A percentile compares a stretch with the other conserved stretches of the same genome.
phyloP scores from a whole-genome alignment of 257 asterid genomes.

The Rhazya stricta region DNA sequence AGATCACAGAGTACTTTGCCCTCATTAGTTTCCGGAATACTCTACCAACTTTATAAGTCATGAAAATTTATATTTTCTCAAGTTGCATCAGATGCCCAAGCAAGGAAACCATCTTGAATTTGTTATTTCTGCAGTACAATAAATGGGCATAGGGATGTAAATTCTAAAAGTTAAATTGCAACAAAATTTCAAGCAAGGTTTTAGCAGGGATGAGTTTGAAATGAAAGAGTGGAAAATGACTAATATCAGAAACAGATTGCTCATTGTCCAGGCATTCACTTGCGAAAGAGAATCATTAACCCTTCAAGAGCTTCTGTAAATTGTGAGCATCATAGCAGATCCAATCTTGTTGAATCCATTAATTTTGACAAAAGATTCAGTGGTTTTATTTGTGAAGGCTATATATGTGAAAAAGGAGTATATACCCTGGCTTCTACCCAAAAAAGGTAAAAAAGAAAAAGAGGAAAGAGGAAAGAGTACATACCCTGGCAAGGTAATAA shows the following conservation, averaged over 20 bases:
- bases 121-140: neutral
- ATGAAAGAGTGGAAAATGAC: neutral
- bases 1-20: neutral
- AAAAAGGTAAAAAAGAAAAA: neutral
- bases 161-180: neutral
- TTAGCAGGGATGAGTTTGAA: neutral
- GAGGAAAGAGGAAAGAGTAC: conserved; percentile 7
- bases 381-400: neutral
- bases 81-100: neutral
- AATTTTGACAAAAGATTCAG: neutral
- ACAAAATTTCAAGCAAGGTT: neutral
- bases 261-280: neutral
- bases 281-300: neutral
- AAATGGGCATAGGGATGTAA: neutral
- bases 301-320: neutral
- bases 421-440: neutral
- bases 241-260: neutral
- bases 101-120: neutral
- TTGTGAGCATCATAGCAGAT: neutral
- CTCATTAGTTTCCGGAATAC: neutral
- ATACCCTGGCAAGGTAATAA: conserved; percentile 85
- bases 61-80: neutral
- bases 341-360: neutral
- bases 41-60: neutral
- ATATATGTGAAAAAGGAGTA: neutral